A percentile compares a stretch with the other conserved stretches of the same genome.
Evolutionary conservation across 2,329 filamentous ascomycete species (phyloP).

Genomic region (Claviceps paspali): DNA sequence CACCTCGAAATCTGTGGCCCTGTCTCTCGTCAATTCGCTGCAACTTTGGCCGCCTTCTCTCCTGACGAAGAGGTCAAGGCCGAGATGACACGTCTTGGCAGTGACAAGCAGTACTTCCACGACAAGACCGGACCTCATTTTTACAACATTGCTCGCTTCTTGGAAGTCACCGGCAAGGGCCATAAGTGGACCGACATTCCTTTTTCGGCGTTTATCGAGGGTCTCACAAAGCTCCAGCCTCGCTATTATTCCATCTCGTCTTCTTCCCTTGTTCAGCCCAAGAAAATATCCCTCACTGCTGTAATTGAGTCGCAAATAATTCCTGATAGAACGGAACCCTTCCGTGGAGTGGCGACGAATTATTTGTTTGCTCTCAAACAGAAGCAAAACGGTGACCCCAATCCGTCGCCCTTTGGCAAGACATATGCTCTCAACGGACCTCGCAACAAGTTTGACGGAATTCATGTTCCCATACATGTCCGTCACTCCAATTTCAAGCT

Average conservation of each 20-base stretch:
- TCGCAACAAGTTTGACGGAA: slow-evolving; percentile 91
- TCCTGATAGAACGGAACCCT: slow-evolving; percentile 60
- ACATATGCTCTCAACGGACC: slow-evolving; percentile 80
- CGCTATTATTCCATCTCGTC: slow-evolving; percentile 99
- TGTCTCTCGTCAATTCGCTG: slow-evolving; percentile 88
- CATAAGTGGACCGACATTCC: slow-evolving; percentile 72
- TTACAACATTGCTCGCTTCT: slow-evolving; percentile 78
- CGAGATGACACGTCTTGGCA: slow-evolving; percentile 77
- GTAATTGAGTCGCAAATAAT: slow-evolving; percentile 76
- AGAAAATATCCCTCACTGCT: slow-evolving; percentile 89
- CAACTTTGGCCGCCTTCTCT: slow-evolving; percentile 75
- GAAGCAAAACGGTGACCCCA: slow-evolving; percentile 81
- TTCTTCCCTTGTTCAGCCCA: slow-evolving; percentile 82
- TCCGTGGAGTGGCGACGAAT: slow-evolving; percentile 94
- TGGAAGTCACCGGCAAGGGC: slow-evolving; percentile 56
- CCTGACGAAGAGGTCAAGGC: slow-evolving; percentile 72
- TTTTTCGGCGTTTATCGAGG: slow-evolving; percentile 90
- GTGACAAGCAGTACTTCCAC: slow-evolving; percentile 91
- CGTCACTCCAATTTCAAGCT: slow-evolving; percentile 99
- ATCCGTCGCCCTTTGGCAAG: slow-evolving; percentile 68
- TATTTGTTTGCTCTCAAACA: slow-evolving; percentile 90
- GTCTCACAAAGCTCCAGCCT: slow-evolving; percentile 85
- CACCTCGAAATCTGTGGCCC: slow-evolving; percentile 94
- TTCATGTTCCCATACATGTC: slow-evolving; percentile 88
- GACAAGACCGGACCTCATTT: slow-evolving; percentile 66